These are phyloP conservation scores for Baeospora myosura DNA, from an alignment of 1,284 basidiomycete genomes.

Conservation along the genomic window DNA sequence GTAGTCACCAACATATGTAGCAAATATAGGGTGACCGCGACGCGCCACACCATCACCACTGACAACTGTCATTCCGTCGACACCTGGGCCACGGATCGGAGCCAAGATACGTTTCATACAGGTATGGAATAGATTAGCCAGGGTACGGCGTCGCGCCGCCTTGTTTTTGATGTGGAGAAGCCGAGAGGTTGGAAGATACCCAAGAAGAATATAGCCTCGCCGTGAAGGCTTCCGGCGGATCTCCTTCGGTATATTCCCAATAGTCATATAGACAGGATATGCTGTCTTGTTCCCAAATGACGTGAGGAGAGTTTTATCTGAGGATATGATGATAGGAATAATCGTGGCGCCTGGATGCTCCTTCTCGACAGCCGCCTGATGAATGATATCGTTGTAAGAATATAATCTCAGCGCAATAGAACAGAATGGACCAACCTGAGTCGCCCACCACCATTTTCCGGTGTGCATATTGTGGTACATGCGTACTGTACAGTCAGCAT, in stretches of 20 bases:
- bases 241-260: slow-evolving; percentile 29
- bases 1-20: slow-evolving; percentile 4
- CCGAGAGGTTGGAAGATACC: slow-evolving; percentile 5
- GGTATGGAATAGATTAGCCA: slow-evolving; percentile 7
- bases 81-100: not conserved
- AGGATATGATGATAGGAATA: slow-evolving; percentile 5
- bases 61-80: not conserved
- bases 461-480: slow-evolving; percentile 7
- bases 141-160: not conserved
- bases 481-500: slow-evolving; percentile 3
- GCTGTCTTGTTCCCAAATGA: slow-evolving; percentile 14
- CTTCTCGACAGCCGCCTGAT: not conserved
- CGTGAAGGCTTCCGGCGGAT: slow-evolving; percentile 10
- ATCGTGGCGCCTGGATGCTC: not conserved
- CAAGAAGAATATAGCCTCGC: not conserved
- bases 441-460: slow-evolving; percentile 11
- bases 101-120: slow-evolving; percentile 2
- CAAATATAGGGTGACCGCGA: slow-evolving; percentile 3
- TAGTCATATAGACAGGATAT: slow-evolving; percentile 18
- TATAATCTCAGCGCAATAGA: not conserved
- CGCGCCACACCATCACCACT: slow-evolving; percentile 6
- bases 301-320: slow-evolving; percentile 6
- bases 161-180: slow-evolving; percentile 4
- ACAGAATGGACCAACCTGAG: slow-evolving; percentile 6
- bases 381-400: not conserved